Percentiles rank a stretch among this genome's conserved stretches.
Conservation (phyloP, 495 filamentous ascomycete species). For the Neurospora pannonica region DNA sequence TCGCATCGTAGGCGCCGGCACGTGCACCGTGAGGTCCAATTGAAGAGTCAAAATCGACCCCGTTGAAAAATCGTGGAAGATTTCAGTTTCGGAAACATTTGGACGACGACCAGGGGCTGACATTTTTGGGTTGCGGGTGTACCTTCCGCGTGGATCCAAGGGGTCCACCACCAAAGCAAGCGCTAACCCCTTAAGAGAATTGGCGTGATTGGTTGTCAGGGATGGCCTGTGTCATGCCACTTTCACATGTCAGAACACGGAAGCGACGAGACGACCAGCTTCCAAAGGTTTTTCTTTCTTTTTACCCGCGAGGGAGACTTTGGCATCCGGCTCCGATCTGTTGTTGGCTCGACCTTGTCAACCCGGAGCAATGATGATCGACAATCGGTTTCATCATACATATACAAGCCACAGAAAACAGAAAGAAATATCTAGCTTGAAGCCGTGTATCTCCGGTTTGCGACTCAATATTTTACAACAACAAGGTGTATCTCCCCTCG, state of each 20-base stretch:
- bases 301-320: neutral
- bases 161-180: neutral
- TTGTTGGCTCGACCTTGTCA: neutral
- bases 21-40: neutral
- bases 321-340: neutral
- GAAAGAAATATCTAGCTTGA: neutral
- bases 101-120: neutral
- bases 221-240: neutral
- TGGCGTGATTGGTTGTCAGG: neutral
- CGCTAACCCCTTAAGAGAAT: neutral
- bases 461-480: neutral
- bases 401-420: neutral
- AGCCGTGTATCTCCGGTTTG: neutral
- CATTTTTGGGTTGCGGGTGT: neutral
- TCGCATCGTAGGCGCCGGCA: neutral
- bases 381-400: neutral
- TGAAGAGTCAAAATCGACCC: neutral
- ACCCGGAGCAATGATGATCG: neutral
- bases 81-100: neutral
- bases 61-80: neutral
- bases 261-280: neutral
- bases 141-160: neutral
- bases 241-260: neutral
- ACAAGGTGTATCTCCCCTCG: neutral
- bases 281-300: neutral